Conservation (phyloP, 805 yeast genomes). For the Saturnispora saitoi region DNA sequence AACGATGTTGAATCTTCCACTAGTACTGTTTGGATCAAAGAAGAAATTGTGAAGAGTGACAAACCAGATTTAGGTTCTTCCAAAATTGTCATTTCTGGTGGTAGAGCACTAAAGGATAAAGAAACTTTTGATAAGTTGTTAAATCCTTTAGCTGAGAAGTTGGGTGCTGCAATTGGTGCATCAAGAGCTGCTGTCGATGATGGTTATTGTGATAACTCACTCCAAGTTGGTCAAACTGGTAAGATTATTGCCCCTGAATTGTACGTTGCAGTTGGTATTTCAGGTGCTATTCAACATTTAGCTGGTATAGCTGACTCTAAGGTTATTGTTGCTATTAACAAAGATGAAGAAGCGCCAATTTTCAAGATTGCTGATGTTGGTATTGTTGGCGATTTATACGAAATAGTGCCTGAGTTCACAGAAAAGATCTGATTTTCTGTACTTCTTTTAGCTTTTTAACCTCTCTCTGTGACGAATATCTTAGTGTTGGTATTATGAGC, state of each 20-base stretch:
- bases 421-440: slow-evolving; percentile 41
- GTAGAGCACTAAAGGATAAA: slow-evolving; percentile 86
- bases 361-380: slow-evolving; percentile 88
- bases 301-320: slow-evolving; percentile 98
- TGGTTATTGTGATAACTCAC: slow-evolving; percentile 90
- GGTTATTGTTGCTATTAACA: slow-evolving; percentile 87
- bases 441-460: neutral
- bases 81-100: slow-evolving; percentile 76
- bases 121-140: slow-evolving; percentile 74
- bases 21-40: slow-evolving; percentile 61
- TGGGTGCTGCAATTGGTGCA: slow-evolving; percentile 93
- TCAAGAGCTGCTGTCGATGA: slow-evolving; percentile 97
- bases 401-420: slow-evolving; percentile 85
- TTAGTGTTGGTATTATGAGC: neutral
- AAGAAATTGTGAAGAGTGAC: slow-evolving; percentile 64
- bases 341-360: slow-evolving; percentile 90
- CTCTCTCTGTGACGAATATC: neutral
- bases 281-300: slow-evolving; percentile 96
- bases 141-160: slow-evolving; percentile 73
- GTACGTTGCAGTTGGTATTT: slow-evolving; percentile 86
- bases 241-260: slow-evolving; percentile 95
- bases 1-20: slow-evolving; percentile 30
- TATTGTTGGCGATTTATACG: slow-evolving; percentile 80
- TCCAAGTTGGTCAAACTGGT: slow-evolving; percentile 98
- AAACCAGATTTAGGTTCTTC: slow-evolving; percentile 92